phyloP scores from a whole-genome alignment of 768 basidiomycete species.

The Rhizopogon rudus region DNA sequence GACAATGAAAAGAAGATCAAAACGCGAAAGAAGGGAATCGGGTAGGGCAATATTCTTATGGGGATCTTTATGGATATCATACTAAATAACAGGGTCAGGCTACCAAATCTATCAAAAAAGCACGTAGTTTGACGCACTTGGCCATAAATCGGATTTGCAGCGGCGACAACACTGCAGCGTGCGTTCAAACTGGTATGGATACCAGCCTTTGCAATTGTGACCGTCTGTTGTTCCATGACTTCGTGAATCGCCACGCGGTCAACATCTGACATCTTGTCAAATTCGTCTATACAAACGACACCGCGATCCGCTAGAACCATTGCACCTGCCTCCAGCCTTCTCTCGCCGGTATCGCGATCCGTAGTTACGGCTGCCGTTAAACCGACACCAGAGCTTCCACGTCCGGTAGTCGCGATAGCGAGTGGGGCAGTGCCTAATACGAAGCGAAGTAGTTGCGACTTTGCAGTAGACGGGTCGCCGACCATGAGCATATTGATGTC shows the following conservation, averaged over 20 bases:
- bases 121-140: slow-evolving; percentile 51
- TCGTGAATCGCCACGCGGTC: slow-evolving; percentile 99
- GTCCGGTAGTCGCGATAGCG: slow-evolving; percentile 96
- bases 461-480: slow-evolving; percentile 98
- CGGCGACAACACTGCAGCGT: slow-evolving; percentile 94
- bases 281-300: slow-evolving; percentile 99
- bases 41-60: slow-evolving; percentile 98
- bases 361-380: slow-evolving; percentile 97
- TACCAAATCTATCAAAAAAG: slow-evolving; percentile 1
- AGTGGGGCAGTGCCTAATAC: slow-evolving; percentile 94
- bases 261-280: slow-evolving; percentile 99
- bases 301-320: slow-evolving; percentile 99
- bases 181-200: slow-evolving; percentile 99
- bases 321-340: slow-evolving; percentile 94
- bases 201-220: slow-evolving; percentile 98
- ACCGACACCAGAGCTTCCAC: slow-evolving; percentile 98
- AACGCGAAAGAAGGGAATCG: slow-evolving; percentile 96
- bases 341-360: slow-evolving; percentile 96
- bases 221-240: slow-evolving; percentile 99
- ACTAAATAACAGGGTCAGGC: slow-evolving; percentile 44
- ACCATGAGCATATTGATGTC: slow-evolving; percentile 99
- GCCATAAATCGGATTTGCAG: slow-evolving; percentile 98
- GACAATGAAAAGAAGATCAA: slow-evolving; percentile 96
- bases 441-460: slow-evolving; percentile 93
- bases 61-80: slow-evolving; percentile 99